phyloP scores from a whole-genome alignment of 1,284 basidiomycete species.

The Cutaneotrichosporon sp. region DNA sequence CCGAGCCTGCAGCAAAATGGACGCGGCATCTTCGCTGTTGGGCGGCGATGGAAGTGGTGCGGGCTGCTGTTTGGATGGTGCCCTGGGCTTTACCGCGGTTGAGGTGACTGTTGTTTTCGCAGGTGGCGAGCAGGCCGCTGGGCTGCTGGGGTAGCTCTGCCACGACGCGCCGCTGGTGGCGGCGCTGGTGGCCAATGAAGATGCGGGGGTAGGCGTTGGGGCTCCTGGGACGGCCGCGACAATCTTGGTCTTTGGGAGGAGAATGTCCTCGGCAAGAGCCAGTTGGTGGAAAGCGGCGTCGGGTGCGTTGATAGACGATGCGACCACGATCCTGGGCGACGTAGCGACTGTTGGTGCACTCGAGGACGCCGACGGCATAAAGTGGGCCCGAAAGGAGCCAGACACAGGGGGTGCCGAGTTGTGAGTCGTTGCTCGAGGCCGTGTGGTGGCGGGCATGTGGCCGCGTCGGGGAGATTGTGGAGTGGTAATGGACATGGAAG shows the following conservation, averaged over 20 bases:
- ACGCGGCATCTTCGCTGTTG: not conserved
- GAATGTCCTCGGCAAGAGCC: not conserved
- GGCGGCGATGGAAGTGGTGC: not conserved
- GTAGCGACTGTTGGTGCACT: not conserved
- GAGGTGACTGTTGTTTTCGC: not conserved
- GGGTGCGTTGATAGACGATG: not conserved
- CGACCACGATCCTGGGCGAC: not conserved
- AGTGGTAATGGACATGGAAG: too few species aligned
- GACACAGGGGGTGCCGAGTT: too few species aligned
- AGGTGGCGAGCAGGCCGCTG: not conserved
- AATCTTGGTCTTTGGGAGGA: not conserved
- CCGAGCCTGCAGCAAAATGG: not conserved
- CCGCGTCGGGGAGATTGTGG: too few species aligned
- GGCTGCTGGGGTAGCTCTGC: not conserved
- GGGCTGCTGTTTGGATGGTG: not conserved
- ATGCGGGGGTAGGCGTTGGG: not conserved
- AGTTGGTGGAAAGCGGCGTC: not conserved
- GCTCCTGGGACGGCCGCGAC: not conserved
- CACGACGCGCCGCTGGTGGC: not conserved
- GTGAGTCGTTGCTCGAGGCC: too few species aligned
- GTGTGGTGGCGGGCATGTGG: too few species aligned
- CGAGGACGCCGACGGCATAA: too few species aligned
- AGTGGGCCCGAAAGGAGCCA: too few species aligned
- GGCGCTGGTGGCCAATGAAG: not conserved
- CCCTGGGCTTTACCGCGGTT: not conserved